Conservation (phyloP, 2,329 filamentous ascomycete genomes). For the Neoarthrinium moseri region DNA sequence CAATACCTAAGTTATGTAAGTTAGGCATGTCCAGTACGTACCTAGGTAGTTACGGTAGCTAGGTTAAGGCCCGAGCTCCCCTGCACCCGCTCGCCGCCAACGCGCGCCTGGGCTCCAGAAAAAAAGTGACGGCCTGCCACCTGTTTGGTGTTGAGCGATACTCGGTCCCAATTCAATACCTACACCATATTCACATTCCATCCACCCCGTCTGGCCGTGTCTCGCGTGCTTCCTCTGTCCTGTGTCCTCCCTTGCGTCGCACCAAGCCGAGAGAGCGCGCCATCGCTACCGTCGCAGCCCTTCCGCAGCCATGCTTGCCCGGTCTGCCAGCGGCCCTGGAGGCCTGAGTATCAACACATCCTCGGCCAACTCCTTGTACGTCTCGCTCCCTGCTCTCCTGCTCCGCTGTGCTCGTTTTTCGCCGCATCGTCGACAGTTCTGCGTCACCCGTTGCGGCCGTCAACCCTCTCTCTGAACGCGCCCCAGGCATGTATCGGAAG, state of each 20-base stretch:
- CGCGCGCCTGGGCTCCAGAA: not conserved
- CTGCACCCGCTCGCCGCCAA: constrained; percentile 1
- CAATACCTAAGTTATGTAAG: too few relatives aligned
- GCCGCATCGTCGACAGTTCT: not conserved
- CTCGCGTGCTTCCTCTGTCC: not conserved
- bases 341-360: constrained; percentile 64
- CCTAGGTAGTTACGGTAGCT: too few relatives aligned
- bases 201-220: too few relatives aligned
- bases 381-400: constrained; percentile 15
- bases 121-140: constrained; percentile 5
- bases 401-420: constrained; percentile 11
- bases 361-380: constrained; percentile 56
- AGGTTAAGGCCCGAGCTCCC: constrained; percentile 3
- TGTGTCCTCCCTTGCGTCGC: not conserved
- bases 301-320: constrained; percentile 41
- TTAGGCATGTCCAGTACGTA: too few relatives aligned
- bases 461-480: not conserved
- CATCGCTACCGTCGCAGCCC: constrained; percentile 31
- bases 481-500: not conserved
- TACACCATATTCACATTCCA: not conserved
- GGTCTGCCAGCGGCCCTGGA: constrained; percentile 59
- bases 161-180: too few relatives aligned
- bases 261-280: not conserved
- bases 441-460: not conserved
- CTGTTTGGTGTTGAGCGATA: too few relatives aligned